Percentiles rank a stretch among this genome's conserved stretches.
Conservation (phyloP, 805 yeast species). For the Candida taoyuanica region DNA sequence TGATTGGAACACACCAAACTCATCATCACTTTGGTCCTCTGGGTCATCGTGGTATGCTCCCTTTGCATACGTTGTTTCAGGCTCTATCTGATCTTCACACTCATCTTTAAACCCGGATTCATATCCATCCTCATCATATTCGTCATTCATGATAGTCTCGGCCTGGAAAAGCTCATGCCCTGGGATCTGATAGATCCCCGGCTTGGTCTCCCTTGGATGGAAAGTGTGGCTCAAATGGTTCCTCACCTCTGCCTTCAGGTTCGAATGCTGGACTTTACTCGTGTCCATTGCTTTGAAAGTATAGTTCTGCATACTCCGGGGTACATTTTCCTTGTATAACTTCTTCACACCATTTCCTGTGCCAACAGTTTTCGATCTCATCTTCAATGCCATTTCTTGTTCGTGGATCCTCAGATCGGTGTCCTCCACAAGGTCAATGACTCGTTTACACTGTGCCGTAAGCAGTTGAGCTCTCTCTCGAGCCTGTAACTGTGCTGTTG, state of each 20-base stretch:
- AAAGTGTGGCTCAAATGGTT: conserved; percentile 11
- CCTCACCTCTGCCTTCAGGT: conserved; percentile 13
- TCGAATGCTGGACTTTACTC: conserved; percentile 15
- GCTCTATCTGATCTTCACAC: conserved; percentile 23
- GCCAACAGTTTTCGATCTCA: conserved; percentile 4
- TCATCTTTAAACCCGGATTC: conserved; percentile 18
- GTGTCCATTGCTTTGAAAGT: conserved; percentile 14
- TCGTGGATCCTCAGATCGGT: conserved; percentile 4
- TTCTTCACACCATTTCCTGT: conserved; percentile 7
- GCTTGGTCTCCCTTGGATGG: conserved; percentile 5
- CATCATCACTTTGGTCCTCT: too few species aligned
- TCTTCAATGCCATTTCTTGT: conserved; percentile 7
- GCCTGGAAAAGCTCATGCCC: neutral
- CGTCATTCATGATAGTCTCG: conserved; percentile 8
- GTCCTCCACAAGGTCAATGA: conserved; percentile 8
- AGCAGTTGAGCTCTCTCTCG: conserved; percentile 13
- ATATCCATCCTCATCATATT: conserved; percentile 20
- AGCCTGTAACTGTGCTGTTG: conserved; percentile 7
- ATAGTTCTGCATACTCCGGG: conserved; percentile 8
- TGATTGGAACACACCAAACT: too few species aligned
- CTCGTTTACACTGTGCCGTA: conserved; percentile 1
- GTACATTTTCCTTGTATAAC: conserved; percentile 4
- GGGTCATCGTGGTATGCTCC: too few species aligned
- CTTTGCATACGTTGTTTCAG: too few species aligned
- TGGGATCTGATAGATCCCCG: conserved; percentile 7